Evolutionary conservation across 139 green algal genomes (phyloP), one percentile per base, ranked within the genome.

Genomic region (Yamagishiella unicocca): DNA sequence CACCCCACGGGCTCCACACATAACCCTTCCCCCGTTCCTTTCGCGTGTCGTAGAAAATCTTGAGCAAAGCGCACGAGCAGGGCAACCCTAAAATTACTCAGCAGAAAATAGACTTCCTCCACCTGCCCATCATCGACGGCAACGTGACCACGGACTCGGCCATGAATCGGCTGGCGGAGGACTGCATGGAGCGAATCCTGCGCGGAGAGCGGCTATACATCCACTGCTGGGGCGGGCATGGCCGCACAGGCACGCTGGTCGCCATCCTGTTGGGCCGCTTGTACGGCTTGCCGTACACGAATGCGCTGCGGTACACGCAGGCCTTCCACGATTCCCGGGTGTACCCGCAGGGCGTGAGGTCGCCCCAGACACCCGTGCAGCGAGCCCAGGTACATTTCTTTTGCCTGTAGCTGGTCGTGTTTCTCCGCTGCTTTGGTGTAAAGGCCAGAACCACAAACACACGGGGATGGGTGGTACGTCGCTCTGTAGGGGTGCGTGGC

Each of bases 161-260:
- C 62, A 93, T 93, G 90, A 91, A 89, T 77, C 70, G 90, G 31
- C 82, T 98, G n/a, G 95, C 93, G 2, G 95, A 98, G 53, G 94
- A 97, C 77, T 97, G 95, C 91, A 95, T 92, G 83, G 89, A 93
- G 77, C 93, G 95, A 27, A 90, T 97, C 17, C 88, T 95, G 82
- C 84, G 83, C 1, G 95, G 95, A 4, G 91, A 95, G 83, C 89
- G 86, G 55, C 50, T 98, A 53, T 97, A 97, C 91, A 94, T 98
- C 22, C 95, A 97, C 84, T 97, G 95, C 89, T 96, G 94, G 95
- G 95, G 95, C 29, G 95, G 95, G 0, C 95, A 97, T 77, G 90
- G 90, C 35, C 86, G 90, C 12, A 93, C 90, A 19, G 90, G 93
- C 50, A 95, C 93, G 43, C 89, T 95, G 55, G 88, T 97, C 0